These are phyloP conservation scores for Coniochaeta sp. DNA, from an alignment of 2,329 filamentous ascomycete species.

Conservation along the genomic window DNA sequence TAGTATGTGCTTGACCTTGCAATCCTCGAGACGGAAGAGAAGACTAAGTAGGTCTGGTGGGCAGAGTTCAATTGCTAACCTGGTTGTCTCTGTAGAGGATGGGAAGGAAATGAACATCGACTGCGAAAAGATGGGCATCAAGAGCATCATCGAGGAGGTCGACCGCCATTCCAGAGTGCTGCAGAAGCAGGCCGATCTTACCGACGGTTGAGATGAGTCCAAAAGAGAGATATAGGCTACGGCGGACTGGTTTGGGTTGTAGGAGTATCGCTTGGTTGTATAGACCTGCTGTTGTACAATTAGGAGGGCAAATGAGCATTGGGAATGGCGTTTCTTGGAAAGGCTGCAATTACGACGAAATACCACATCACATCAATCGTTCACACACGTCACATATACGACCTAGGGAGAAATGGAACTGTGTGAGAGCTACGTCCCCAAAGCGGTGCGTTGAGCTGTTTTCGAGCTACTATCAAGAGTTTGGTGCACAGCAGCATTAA, in stretches of 20 bases:
- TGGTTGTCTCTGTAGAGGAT: constrained; percentile 56
- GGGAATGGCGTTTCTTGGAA: not conserved
- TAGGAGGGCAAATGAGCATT: not conserved
- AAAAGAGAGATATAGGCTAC: not conserved
- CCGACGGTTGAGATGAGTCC: constrained; percentile 25
- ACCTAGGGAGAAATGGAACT: not conserved
- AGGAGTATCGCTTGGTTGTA: not conserved
- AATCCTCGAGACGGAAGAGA: too few relatives aligned
- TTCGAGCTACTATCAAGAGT: not conserved
- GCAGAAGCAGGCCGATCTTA: constrained; percentile 75
- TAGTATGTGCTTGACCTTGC: constrained; percentile 46
- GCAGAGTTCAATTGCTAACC: too few relatives aligned
- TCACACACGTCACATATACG: not conserved
- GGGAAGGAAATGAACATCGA: constrained; percentile 85
- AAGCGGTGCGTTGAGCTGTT: not conserved
- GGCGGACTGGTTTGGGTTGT: not conserved
- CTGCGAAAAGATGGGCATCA: constrained; percentile 73
- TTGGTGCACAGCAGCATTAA: not conserved
- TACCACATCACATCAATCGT: not conserved
- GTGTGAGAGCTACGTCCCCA: not conserved
- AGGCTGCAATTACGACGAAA: not conserved
- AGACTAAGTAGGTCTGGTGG: too few relatives aligned
- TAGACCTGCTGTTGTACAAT: not conserved
- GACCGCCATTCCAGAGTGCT: constrained; percentile 80
- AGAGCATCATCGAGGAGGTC: constrained; percentile 79